phyloP scores from a whole-genome alignment of 2,329 filamentous ascomycete species.

The Alternaria alternata region DNA sequence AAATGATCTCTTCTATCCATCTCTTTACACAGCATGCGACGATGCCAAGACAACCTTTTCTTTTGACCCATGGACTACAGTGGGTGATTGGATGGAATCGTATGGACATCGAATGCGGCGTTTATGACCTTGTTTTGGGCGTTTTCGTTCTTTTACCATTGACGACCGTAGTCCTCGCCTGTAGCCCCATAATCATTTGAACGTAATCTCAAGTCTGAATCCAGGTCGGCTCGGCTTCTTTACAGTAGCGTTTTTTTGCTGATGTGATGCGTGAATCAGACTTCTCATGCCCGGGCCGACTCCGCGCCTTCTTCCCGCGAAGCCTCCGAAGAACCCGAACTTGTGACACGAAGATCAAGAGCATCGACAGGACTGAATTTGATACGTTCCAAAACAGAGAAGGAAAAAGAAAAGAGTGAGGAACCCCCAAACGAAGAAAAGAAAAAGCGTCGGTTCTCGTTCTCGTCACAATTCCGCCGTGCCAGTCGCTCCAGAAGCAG shows the following conservation, averaged over 20 bases:
- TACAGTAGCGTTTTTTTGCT: conserved; percentile 37
- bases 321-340: conserved; percentile 43
- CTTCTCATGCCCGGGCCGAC: conserved; percentile 27
- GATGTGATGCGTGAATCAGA: conserved; percentile 50
- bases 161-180: conserved; percentile 28
- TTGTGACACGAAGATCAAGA: conserved; percentile 26
- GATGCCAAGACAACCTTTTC: conserved; percentile 16
- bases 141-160: conserved; percentile 32
- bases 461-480: conserved; percentile 47
- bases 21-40: conserved; percentile 17
- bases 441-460: conserved; percentile 42
- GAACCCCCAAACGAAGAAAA: conserved; percentile 31
- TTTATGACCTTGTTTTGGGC: conserved; percentile 26
- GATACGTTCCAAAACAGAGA: conserved; percentile 17
- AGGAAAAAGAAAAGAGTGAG: conserved; percentile 19
- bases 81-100: conserved; percentile 19
- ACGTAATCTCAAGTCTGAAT: conserved; percentile 34
- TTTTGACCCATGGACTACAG: conserved; percentile 22
- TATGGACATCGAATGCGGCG: conserved; percentile 25
- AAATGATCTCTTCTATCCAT: conserved; percentile 63
- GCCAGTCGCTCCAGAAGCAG: conserved; percentile 42
- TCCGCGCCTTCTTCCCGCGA: conserved; percentile 41
- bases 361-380: conserved; percentile 18
- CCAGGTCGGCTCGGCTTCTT: conserved; percentile 1
- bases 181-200: conserved; percentile 40